phyloP scores from a whole-genome alignment of 2,329 filamentous ascomycete genomes.

The Curvularia hawaiiensis region DNA sequence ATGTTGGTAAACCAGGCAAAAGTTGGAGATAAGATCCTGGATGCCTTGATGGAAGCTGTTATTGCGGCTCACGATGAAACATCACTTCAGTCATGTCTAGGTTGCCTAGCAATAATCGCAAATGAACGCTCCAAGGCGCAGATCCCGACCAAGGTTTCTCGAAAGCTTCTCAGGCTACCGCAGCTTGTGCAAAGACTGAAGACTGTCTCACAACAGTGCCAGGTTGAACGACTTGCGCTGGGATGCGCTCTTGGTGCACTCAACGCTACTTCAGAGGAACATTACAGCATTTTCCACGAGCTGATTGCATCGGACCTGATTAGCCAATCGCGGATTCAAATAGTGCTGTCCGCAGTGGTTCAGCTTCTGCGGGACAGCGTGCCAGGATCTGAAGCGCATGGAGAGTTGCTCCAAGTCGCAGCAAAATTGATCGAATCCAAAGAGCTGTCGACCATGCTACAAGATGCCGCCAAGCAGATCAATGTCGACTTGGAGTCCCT shows the following conservation, averaged over 20 bases:
- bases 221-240: conserved; percentile 72
- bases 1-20: conserved; percentile 83
- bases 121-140: conserved; percentile 75
- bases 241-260: conserved; percentile 65
- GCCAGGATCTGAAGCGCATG: conserved; percentile 37
- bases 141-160: conserved; percentile 72
- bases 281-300: conserved; percentile 59
- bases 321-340: conserved; percentile 65
- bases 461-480: conserved; percentile 68
- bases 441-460: conserved; percentile 61
- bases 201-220: conserved; percentile 67
- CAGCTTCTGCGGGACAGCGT: conserved; percentile 51
- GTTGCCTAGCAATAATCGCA: conserved; percentile 80
- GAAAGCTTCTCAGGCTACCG: conserved; percentile 68
- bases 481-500: conserved; percentile 72
- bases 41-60: conserved; percentile 88
- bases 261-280: conserved; percentile 27
- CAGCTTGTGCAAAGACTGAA: conserved; percentile 65
- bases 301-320: conserved; percentile 66
- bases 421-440: conserved; percentile 38
- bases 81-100: conserved; percentile 73
- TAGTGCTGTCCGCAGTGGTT: conserved; percentile 69
- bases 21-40: conserved; percentile 79
- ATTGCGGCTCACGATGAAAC: conserved; percentile 76
- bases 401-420: conserved; percentile 40